Evolutionary conservation across 2,329 filamentous ascomycete species (phyloP), one percentile per base, ranked within the genome.

Genomic region (Gyromitra esculenta): DNA sequence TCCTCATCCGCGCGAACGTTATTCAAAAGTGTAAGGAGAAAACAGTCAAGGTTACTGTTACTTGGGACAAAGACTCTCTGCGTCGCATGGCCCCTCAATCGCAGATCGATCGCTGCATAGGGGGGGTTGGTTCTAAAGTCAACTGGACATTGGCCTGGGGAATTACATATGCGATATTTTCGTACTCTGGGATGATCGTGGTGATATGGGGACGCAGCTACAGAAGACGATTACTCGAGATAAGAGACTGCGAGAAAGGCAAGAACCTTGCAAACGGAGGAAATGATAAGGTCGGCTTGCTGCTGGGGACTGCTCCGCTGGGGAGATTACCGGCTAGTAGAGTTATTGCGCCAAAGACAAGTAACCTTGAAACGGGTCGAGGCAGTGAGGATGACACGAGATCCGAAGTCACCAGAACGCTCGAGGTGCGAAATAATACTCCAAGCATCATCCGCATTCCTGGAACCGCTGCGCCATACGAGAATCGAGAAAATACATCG

Each of bases 121-220:
- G 15, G 9, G 62, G 50, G 6, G 48, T 48, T 15, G 48, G 52
- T 4, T 18, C 45, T 18, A 63, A 59, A 18, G 71, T 50, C 2
- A 57, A 54, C 15, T 63, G 57, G 50, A 50, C 65, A 13, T 37
- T 78, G 3, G 25, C 41, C 5, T 78, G 73, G 69, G 77, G 64
- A 15, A 37, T 78, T 18, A n/a, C 31, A 18, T 68, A 77, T 15
- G 57, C 65, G 8, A 6, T 78, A 8, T 77, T 77, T 56, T 59
- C 62, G 1, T 74, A 70, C 48, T 66, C 43, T 0, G 64, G 54
- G 15, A 45, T 75, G 11, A 62, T 77, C 25, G 39, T 75, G n/a
- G 62, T 72, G 43, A 60, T 70, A 18, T 78, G 77, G 77, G 75
- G 69, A 37, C 45, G 39, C 11, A 65, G 68, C 31, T 78, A 78